Conservation (phyloP, 768 basidiomycete species). For the Mycena latifolia region DNA sequence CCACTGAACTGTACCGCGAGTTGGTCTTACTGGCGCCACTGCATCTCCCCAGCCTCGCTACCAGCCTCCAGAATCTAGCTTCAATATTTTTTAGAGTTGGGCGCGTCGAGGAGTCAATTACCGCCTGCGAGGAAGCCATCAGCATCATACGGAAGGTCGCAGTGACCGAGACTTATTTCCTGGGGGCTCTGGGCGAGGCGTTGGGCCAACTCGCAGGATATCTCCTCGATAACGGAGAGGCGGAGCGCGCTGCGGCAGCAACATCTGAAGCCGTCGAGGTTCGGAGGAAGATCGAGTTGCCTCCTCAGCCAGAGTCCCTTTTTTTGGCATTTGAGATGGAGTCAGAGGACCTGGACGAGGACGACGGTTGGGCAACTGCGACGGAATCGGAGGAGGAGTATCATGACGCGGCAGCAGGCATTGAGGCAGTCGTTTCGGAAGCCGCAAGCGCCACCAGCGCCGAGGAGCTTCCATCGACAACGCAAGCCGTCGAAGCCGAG, state of each 20-base stretch:
- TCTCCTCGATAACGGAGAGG: too few relatives aligned
- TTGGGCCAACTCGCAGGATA: neutral
- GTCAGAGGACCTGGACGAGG: neutral
- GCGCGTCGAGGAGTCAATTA: neutral
- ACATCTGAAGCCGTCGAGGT: too few relatives aligned
- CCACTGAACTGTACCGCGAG: conserved; percentile 4
- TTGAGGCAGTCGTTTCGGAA: too few relatives aligned
- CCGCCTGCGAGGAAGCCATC: conserved; percentile 7
- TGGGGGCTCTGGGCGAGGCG: neutral
- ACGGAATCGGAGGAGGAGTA: neutral
- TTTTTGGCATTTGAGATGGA: too few relatives aligned
- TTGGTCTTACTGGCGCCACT: neutral
- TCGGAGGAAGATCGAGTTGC: too few relatives aligned
- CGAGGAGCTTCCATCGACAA: too few relatives aligned
- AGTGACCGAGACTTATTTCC: neutral
- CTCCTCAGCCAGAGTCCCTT: too few relatives aligned
- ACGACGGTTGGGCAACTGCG: too few relatives aligned
- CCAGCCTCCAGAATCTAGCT: conserved; percentile 2
- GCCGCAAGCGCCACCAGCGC: too few relatives aligned
- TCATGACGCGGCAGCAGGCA: neutral
- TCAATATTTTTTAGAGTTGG: too few relatives aligned
- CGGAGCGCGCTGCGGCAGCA: too few relatives aligned
- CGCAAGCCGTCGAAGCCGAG: too few relatives aligned
- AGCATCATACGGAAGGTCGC: neutral
- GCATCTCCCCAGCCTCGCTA: conserved; percentile 1